Base-by-base conservation (phyloP, 345 rosid species). In the Orychophragmus violaceus region DNA sequence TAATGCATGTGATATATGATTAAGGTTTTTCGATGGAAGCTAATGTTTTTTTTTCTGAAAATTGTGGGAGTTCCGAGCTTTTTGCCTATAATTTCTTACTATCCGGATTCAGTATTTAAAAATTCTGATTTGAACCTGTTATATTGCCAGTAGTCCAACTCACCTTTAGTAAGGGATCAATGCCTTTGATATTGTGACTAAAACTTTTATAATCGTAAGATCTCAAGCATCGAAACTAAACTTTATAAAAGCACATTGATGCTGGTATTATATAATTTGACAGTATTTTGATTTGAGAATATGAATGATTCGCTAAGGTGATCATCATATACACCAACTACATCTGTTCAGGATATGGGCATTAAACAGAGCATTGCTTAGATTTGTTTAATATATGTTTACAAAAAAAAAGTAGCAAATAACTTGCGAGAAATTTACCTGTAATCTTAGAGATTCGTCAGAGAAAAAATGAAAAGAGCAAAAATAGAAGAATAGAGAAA, bases 1-100 rank as follows among this genome's bases (percentile, higher is more conserved):
- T 0, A 51, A 42, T 52, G 68, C 68, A 62, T 52, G 68, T 70
- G 62, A 52, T 22, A 23, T 23, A 30, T 70, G 56, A 42, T 30
- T 52, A 70, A 42, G 3, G 60, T 29, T 59, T 51, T 5, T 41
- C 55, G 33, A 49, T 41, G 17, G 8, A 53, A 16, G n/a, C n/a
- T n/a, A n/a, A n/a, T n/a, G n/a, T n/a, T n/a, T n/a, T n/a, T n/a
- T n/a, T n/a, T n/a, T n/a, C n/a, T n/a, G n/a, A n/a, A n/a, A n/a
- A n/a, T n/a, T n/a, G n/a, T n/a, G n/a, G n/a, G n/a, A n/a, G n/a
- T n/a, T n/a, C n/a, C n/a, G n/a, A n/a, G n/a, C n/a, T n/a, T n/a
- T n/a, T n/a, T n/a, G n/a, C n/a, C n/a, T n/a, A n/a, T n/a, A n/a
- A n/a, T n/a, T n/a, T n/a, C n/a, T n/a, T n/a, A n/a, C n/a, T n/a